phyloP scores from a whole-genome alignment of 805 yeast species.

The Pichia occidentalis region DNA sequence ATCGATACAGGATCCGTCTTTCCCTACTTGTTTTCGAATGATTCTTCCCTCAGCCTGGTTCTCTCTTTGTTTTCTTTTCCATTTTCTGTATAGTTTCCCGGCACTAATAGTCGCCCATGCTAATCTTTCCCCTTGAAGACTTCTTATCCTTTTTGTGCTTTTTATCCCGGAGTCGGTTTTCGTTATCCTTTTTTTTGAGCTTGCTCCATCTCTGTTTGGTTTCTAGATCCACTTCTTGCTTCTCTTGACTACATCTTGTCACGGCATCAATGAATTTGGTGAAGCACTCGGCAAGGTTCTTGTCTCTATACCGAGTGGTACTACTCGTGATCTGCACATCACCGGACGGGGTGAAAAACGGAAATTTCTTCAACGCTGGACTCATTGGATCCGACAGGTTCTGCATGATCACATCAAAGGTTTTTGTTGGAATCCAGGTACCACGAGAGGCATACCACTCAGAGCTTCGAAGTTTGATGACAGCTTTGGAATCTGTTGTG shows the following conservation, averaged over 20 bases:
- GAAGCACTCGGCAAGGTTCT: slow-evolving; percentile 41
- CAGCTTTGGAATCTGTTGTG: slow-evolving; percentile 46
- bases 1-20: no score
- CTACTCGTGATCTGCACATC: slow-evolving; percentile 23
- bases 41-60: not conserved
- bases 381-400: slow-evolving; percentile 17
- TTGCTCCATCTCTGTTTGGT: slow-evolving; percentile 39
- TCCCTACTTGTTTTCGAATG: no score
- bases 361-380: slow-evolving; percentile 19
- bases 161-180: slow-evolving; percentile 19
- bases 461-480: slow-evolving; percentile 26
- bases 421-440: slow-evolving; percentile 37
- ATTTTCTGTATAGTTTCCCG: not conserved
- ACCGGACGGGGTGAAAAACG: slow-evolving; percentile 25
- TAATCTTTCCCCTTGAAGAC: slow-evolving; percentile 15
- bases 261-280: slow-evolving; percentile 38
- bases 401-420: slow-evolving; percentile 29
- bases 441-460: slow-evolving; percentile 35
- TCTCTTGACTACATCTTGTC: slow-evolving; percentile 32
- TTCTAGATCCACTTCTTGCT: slow-evolving; percentile 34
- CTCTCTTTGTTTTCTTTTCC: slow-evolving; percentile 1
- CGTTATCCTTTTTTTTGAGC: slow-evolving; percentile 20
- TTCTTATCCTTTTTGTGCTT: slow-evolving; percentile 22
- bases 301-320: slow-evolving; percentile 36
- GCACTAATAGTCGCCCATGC: slow-evolving; percentile 15